phyloP scores from a whole-genome alignment of 2,329 filamentous ascomycete genomes.

The Aspergillus clavatus region DNA sequence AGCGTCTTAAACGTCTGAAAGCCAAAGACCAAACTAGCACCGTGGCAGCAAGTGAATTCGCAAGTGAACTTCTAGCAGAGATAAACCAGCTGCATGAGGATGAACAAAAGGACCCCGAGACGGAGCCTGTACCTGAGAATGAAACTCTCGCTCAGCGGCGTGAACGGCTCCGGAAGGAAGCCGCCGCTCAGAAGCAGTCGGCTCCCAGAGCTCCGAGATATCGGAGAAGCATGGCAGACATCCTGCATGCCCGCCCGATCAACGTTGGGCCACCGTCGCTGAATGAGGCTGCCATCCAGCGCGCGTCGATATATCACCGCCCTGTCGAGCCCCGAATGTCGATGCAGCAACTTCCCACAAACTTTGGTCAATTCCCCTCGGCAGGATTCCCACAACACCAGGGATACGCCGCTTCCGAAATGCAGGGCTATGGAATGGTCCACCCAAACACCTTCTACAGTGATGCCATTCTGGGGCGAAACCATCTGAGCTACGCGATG shows the following conservation, averaged over 20 bases:
- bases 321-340: constrained; percentile 25
- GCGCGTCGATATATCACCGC: constrained; percentile 14
- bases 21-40: constrained; percentile 28
- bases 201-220: constrained; percentile 26
- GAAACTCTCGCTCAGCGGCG: constrained; percentile 46
- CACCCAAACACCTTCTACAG: constrained; percentile 26
- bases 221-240: constrained; percentile 44
- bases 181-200: constrained; percentile 20
- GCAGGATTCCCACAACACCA: constrained; percentile 12
- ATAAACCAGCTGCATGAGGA: constrained; percentile 30
- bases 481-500: constrained; percentile 24
- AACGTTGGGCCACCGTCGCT: constrained; percentile 26
- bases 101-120: constrained; percentile 18
- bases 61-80: constrained; percentile 40
- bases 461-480: constrained; percentile 25
- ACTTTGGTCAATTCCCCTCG: constrained; percentile 16
- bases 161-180: constrained; percentile 42
- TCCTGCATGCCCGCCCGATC: constrained; percentile 52
- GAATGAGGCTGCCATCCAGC: constrained; percentile 17
- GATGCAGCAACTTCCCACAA: constrained; percentile 26
- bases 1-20: constrained; percentile 40
- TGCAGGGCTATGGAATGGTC: constrained; percentile 22
- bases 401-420: constrained; percentile 16
- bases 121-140: constrained; percentile 28
- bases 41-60: constrained; percentile 39